Evolutionary conservation across 2,329 filamentous ascomycete species (phyloP), one percentile per base, ranked within the genome.

Genomic region (Aspergillus hortae): DNA sequence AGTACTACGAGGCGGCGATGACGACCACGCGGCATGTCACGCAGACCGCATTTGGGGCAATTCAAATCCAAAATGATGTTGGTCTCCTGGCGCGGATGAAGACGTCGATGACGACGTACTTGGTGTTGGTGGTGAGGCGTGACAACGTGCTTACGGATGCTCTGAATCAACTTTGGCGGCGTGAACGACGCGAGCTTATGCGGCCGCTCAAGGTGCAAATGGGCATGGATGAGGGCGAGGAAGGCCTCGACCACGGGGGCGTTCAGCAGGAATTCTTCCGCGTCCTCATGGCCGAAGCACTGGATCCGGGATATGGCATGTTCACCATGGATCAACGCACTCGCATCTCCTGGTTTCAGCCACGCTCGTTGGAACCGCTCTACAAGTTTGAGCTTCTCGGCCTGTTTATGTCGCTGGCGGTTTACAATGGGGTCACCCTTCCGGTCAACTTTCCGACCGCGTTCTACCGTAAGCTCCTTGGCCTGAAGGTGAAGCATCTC

Each of bases 241-340:
- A 95, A 67, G 94, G 94, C 0, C 84, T 95, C 32, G 94, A 99
- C 68, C 90, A 92, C 45, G 94, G 94, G 41, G 94, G 94, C 56
- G 92, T 99, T 1, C 92, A 96, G 62, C 92, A 96, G 67, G 94
- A 99, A 58, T 97, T 96, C 67, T 97, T 99, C 74, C 85, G 90
- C 14, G 74, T 96, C 25, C 85, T 89, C 15, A 85, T 96, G 60
- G 83, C 84, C 1, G 87, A 95, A 64, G 89, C 88, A 3, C 80
- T 97, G 43, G 80, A 90, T 61, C 87, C 90, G 4, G 80, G 85
- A 41, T 90, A 88, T 63, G 91, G 84, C 72, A 76, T 74, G 75
- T 97, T 97, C 67, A 87, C 85, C 0, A 81, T 90, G 30, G 91
- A 97, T 61, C 72, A 82, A 1, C 77, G 84, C 49, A 94, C 88